phyloP scores from a whole-genome alignment of 495 filamentous ascomycete species.

The Penicillium waksmanii region DNA sequence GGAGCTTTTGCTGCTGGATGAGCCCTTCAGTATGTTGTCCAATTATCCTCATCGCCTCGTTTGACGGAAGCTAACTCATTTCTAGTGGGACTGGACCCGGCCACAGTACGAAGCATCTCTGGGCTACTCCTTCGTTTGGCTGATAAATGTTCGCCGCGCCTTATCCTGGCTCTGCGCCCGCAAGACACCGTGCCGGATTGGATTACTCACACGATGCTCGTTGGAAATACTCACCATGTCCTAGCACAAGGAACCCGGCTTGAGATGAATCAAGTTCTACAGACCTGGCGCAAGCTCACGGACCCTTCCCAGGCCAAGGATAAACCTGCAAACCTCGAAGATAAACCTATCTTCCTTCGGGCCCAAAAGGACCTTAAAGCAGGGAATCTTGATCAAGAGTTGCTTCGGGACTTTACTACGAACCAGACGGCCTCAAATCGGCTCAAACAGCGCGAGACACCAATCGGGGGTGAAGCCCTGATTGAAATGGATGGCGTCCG shows the following conservation, averaged over 20 bases:
- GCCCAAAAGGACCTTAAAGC: conserved; percentile 22
- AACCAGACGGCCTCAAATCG: conserved; percentile 10
- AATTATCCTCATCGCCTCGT: not conserved
- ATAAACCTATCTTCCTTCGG: conserved; percentile 14
- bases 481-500: conserved; percentile 84
- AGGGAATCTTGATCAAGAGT: conserved; percentile 35
- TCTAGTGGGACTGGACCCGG: conserved; percentile 85
- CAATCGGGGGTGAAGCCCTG: conserved; percentile 59
- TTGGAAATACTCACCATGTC: conserved; percentile 64
- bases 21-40: conserved; percentile 76
- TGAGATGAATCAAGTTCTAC: conserved; percentile 23
- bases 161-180: conserved; percentile 77
- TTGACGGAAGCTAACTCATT: conserved; percentile 5
- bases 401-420: conserved; percentile 34
- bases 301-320: not conserved
- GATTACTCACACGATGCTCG: conserved; percentile 79
- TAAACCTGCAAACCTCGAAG: not conserved
- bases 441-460: not conserved
- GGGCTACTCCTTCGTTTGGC: conserved; percentile 68
- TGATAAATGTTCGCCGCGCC: conserved; percentile 62
- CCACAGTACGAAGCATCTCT: conserved; percentile 70
- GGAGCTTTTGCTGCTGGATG: conserved; percentile 84
- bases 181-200: conserved; percentile 87
- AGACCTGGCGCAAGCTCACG: conserved; percentile 29
- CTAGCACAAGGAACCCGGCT: conserved; percentile 39